Evolutionary conservation across 139 green algal species (phyloP).

Genomic region (Volvox africanus): DNA sequence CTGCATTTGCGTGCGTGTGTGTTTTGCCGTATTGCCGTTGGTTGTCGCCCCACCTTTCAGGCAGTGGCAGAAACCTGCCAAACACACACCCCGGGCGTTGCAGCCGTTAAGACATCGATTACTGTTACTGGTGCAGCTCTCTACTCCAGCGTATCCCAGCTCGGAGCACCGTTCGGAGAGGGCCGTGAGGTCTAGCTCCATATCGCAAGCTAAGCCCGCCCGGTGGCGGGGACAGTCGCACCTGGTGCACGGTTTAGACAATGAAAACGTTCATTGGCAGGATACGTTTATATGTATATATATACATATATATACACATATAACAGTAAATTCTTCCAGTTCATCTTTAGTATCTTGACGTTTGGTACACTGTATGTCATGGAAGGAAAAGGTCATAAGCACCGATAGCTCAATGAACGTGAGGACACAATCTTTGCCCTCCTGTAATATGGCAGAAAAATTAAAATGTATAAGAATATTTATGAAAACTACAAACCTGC

Average conservation of each 20-base stretch:
- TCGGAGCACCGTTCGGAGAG: not conserved
- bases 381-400: no score
- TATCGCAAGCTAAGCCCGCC: not conserved
- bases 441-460: no score
- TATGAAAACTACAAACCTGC: not conserved
- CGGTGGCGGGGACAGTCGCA: slow-evolving; percentile 27
- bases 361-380: no score
- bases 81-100: slow-evolving; percentile 20
- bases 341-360: no score
- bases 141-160: not conserved
- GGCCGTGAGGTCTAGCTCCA: not conserved
- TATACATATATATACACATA: no score
- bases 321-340: no score
- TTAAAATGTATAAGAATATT: not conserved
- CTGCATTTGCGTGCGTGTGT: no score
- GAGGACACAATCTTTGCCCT: no score
- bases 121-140: not conserved
- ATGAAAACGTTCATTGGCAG: no score
- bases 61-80: slow-evolving; percentile 50
- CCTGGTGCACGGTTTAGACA: not conserved
- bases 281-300: no score
- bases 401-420: no score
- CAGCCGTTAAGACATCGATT: slow-evolving; percentile 50
- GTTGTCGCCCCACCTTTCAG: slow-evolving; percentile 6
- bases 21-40: not conserved